Evolutionary conservation across 2,329 filamentous ascomycete species (phyloP), one percentile per base, ranked within the genome.

Genomic region (Hawksworthiomyces lignivorus): DNA sequence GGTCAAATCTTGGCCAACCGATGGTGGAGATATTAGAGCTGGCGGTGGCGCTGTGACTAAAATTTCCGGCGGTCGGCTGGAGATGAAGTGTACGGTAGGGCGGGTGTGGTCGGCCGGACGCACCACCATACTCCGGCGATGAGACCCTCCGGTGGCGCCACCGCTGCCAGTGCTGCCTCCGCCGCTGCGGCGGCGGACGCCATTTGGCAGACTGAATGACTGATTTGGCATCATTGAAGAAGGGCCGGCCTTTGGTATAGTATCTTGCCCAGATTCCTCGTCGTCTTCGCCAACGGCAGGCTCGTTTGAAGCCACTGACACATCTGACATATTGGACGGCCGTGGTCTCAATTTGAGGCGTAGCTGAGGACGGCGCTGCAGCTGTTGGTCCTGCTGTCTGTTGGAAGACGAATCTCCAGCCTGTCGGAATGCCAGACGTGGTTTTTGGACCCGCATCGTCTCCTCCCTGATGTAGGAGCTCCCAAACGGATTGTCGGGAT

Each of bases 231-330:
- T n/a, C n/a, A n/a, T n/a, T n/a, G n/a, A n/a, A n/a, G n/a, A n/a
- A n/a, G n/a, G n/a, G n/a, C n/a, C n/a, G n/a, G n/a, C n/a, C n/a
- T n/a, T n/a, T n/a, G n/a, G n/a, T n/a, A n/a, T n/a, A n/a, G n/a
- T n/a, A n/a, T n/a, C n/a, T n/a, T n/a, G n/a, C n/a, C n/a, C n/a
- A n/a, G n/a, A n/a, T n/a, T n/a, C 30, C 0, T 38, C 19, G 5
- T 35, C 32, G 11, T 45, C 41, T 0, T 17, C 15, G 11, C 36
- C 43, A 24, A 42, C 24, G 15, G 46, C 36, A 7, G 48, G 41
- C 20, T 40, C 31, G 34, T 45, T 44, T 1, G 43, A 45, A 7
- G 43, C 35, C 22, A 35, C 18, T 1, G 48, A 50, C 7, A 46
- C 41, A 20, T 43, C 20, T 4, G 44, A 46, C 8, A 36, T 30